These are phyloP conservation scores for Talaromyces sp. DNA, from an alignment of 2,329 filamentous ascomycete genomes.

Conservation along the genomic window DNA sequence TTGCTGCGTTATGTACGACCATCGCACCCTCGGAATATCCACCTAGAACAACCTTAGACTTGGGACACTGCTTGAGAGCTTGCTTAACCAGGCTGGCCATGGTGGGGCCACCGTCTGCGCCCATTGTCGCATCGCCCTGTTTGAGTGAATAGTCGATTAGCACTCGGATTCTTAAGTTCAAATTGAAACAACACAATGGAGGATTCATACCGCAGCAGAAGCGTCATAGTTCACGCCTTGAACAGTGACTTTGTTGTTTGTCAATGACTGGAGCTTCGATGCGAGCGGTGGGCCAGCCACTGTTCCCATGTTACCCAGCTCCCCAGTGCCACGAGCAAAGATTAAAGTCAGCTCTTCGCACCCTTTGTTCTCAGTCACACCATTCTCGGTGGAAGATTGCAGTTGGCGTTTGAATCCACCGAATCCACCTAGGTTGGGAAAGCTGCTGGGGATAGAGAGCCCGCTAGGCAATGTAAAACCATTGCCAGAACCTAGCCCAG, in stretches of 20 bases:
- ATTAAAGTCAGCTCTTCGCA: conserved; percentile 49
- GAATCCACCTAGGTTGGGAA: background rate
- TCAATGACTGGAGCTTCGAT: conserved; percentile 24
- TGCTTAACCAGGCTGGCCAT: conserved; percentile 36
- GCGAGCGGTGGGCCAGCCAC: conserved; percentile 44
- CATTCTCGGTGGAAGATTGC: conserved; percentile 36
- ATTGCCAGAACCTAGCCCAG: background rate
- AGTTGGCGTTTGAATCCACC: conserved; percentile 11
- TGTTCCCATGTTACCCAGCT: conserved; percentile 47
- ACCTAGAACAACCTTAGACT: conserved; percentile 37
- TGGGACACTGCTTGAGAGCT: conserved; percentile 33
- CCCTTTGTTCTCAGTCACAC: conserved; percentile 40
- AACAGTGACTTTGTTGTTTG: conserved; percentile 30
- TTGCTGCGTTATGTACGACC: conserved; percentile 38
- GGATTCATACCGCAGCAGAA: conserved; percentile 21
- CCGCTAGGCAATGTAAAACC: background rate
- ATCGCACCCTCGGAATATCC: conserved; percentile 42
- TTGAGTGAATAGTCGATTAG: background rate
- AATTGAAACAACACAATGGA: too few relatives aligned
- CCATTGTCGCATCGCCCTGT: conserved; percentile 32
- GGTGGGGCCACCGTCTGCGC: conserved; percentile 30
- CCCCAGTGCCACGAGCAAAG: conserved; percentile 48
- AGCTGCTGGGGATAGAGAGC: background rate
- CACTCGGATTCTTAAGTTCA: too few relatives aligned
- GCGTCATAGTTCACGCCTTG: conserved; percentile 40